Evolutionary conservation across 2,329 filamentous ascomycete species (phyloP).

Genomic region (Plenodomus lindquistii): DNA sequence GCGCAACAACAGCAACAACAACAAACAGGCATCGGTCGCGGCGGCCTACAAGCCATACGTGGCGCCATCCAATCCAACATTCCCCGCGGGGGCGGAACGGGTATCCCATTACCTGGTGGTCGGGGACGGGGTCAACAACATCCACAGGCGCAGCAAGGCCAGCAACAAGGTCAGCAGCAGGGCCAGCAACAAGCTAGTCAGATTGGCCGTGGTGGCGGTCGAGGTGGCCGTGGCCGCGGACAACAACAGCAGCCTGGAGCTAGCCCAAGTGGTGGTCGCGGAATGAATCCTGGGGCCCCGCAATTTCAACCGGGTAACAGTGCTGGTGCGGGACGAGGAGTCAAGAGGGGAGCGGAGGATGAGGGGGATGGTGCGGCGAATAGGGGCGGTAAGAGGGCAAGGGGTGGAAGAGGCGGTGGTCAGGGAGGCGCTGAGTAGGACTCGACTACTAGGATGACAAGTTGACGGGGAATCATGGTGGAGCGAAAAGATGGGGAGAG

Average conservation of each 20-base stretch:
- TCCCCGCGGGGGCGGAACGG: conserved; percentile 36
- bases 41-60: conserved; percentile 34
- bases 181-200: conserved; percentile 19
- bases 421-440: conserved; percentile 6
- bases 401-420: conserved; percentile 29
- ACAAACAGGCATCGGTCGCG: conserved; percentile 18
- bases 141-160: conserved; percentile 14
- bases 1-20: conserved; percentile 28
- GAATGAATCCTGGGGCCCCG: conserved; percentile 41
- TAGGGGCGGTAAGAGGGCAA: conserved; percentile 34
- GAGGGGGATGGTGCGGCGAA: conserved; percentile 29
- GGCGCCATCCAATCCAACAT: conserved; percentile 34
- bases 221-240: conserved; percentile 27
- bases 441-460: neutral
- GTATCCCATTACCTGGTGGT: conserved; percentile 38
- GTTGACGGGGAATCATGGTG: too few relatives aligned
- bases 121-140: conserved; percentile 23
- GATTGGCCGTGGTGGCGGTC: conserved; percentile 33
- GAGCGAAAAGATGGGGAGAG: neutral
- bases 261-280: conserved; percentile 16
- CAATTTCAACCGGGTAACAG: conserved; percentile 44
- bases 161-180: conserved; percentile 9
- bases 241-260: conserved; percentile 13
- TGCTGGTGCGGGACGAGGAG: conserved; percentile 29
- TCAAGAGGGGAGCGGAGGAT: conserved; percentile 41